Conservation (phyloP, 805 yeast species). For the Ogataea nitratoaversa region DNA sequence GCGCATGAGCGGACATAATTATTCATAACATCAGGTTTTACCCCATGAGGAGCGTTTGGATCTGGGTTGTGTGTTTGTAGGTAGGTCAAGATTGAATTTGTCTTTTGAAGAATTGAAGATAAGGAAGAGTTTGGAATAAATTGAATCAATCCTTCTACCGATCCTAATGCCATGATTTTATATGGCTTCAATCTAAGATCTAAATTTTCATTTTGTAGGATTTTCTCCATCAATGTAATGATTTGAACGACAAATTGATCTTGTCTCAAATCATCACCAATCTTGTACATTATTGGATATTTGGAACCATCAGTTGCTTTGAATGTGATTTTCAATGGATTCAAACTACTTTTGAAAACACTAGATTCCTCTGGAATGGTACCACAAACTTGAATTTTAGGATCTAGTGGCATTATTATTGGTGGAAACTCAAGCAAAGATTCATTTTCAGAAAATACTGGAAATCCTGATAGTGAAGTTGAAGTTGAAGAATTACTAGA, state of each 20-base stretch:
- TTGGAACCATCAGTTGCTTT: slow-evolving; percentile 47
- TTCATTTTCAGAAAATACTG: slow-evolving; percentile 13
- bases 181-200: slow-evolving; percentile 87
- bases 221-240: slow-evolving; percentile 83
- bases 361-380: slow-evolving; percentile 72
- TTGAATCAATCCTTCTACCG: slow-evolving; percentile 88
- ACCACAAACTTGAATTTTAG: slow-evolving; percentile 68
- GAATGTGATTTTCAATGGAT: slow-evolving; percentile 82
- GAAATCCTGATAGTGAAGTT: background rate
- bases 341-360: slow-evolving; percentile 87
- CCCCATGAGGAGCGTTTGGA: slow-evolving; percentile 38
- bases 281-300: slow-evolving; percentile 87
- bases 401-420: slow-evolving; percentile 78
- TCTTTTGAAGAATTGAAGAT: slow-evolving; percentile 70
- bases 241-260: slow-evolving; percentile 97
- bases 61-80: slow-evolving; percentile 65
- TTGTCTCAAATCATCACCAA: slow-evolving; percentile 93
- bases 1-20: slow-evolving; percentile 94
- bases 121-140: slow-evolving; percentile 92
- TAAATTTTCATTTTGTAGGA: slow-evolving; percentile 82
- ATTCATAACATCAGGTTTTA: slow-evolving; percentile 74
- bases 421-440: slow-evolving; percentile 41
- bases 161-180: slow-evolving; percentile 83
- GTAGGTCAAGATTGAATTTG: slow-evolving; percentile 69
- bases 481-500: background rate